Evolutionary conservation across 805 yeast species (phyloP), one percentile per base, ranked within the genome.

Genomic region (Zygosaccharomyces rouxii): DNA sequence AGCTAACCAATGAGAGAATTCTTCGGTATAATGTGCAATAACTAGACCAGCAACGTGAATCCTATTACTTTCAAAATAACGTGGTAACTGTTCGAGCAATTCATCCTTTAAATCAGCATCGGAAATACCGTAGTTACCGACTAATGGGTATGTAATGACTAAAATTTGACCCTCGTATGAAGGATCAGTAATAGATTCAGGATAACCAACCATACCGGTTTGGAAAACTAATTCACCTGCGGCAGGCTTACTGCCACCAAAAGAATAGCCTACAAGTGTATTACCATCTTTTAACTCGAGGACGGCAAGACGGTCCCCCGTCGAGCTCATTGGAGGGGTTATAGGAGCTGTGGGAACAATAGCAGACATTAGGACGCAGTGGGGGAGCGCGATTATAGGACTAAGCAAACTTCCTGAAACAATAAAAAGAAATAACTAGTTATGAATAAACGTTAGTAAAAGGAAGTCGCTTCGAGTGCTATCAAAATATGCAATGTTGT

Each of bases 181-280:
- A 52, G 99, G 99, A 72, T 94, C 99, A 35, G 99, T 89, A 70
- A 94, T 81, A 46, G 97, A 83, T 72, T 94, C 99, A 37, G 98
- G 99, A 70, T 94, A 94, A 54, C 99, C 99, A 59, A 94, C 98
- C 97, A 94, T 90, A 76, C 99, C 98, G 55, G 99, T 94, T 73
- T 95, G 98, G 81, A 94, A 94, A 52, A 94, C 99, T 62, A 95
- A 81, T 74, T 94, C 99, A 78, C 99, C 99, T 49, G 98, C 95
- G 49, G 83, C 81, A 22, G 96, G 69, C 52, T 77, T 80, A 54
- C 84, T 84, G 48, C 98, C 96, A 77, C 99, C 99, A 63, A 94
- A 94, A 18, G 98, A 92, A 74, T 86, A 89, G 72, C 99, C 99
- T 72, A 89, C 94, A 60, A 92, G 77, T 50, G 83, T 80, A 55